Conservation (phyloP, 1,284 basidiomycete species). For the Bjerkandera adusta region DNA sequence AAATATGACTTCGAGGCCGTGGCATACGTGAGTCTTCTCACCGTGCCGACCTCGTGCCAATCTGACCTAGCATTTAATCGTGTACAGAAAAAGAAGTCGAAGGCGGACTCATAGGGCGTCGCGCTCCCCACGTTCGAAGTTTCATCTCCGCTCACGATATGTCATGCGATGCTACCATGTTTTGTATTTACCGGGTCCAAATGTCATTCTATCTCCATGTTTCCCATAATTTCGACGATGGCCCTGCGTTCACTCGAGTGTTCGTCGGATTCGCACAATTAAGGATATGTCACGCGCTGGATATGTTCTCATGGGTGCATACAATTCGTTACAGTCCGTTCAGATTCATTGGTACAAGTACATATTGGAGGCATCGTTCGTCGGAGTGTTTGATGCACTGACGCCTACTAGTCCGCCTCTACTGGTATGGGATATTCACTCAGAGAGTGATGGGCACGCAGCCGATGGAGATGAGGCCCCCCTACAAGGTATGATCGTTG, state of each 20-base stretch:
- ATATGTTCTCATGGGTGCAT: no score
- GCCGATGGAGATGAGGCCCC: slow-evolving; percentile 12
- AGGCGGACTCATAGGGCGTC: slow-evolving; percentile 20
- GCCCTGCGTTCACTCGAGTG: no score
- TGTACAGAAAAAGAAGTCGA: slow-evolving; percentile 27
- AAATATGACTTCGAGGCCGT: slow-evolving; percentile 83
- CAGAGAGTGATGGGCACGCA: slow-evolving; percentile 13
- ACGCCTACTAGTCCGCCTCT: no score
- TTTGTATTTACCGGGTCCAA: no score
- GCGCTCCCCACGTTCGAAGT: slow-evolving; percentile 3
- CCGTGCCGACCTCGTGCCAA: background rate
- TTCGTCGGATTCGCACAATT: no score
- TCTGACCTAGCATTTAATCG: background rate
- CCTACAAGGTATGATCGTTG: slow-evolving; percentile 1
- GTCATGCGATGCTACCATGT: no score
- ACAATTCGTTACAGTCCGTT: no score
- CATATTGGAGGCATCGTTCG: no score
- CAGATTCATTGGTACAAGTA: no score
- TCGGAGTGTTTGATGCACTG: no score
- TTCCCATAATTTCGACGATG: background rate
- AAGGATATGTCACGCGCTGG: no score
- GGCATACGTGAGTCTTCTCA: slow-evolving; percentile 60
- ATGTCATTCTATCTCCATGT: background rate
- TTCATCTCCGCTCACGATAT: slow-evolving; percentile 1
- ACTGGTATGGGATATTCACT: no score